A percentile compares a stretch with the other conserved stretches of the same genome.
phyloP scores from a whole-genome alignment of 176 grass and related monocot species.

The Oryza glaberrima region DNA sequence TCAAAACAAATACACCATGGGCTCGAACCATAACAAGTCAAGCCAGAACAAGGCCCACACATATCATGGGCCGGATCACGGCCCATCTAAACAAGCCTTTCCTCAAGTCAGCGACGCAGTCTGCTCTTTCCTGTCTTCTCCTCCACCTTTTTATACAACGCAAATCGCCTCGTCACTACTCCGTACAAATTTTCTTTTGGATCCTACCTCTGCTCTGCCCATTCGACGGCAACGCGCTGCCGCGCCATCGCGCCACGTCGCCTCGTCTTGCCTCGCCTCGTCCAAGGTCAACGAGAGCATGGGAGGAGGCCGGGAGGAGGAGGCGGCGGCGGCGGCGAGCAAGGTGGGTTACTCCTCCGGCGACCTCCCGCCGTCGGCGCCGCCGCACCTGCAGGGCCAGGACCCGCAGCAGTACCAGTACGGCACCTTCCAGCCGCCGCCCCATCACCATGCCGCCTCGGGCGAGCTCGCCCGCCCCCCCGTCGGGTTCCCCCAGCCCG shows the following conservation, averaged over 20 bases:
- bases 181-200: background rate
- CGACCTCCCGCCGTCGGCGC: conserved; percentile 46
- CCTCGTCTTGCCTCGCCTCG: background rate
- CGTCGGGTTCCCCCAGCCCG: conserved; percentile 63
- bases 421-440: conserved; percentile 59
- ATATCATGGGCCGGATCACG: too few relatives aligned
- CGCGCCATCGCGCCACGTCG: background rate
- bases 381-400: conserved; percentile 54
- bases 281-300: conserved; percentile 39
- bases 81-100: too few relatives aligned
- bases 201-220: background rate
- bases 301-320: conserved; percentile 39
- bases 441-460: background rate
- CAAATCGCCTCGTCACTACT: background rate
- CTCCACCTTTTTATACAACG: too few relatives aligned
- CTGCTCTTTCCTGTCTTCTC: too few relatives aligned
- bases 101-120: too few relatives aligned
- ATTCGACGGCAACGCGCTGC: background rate
- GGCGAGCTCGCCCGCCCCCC: conserved; percentile 40
- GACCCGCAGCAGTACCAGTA: conserved; percentile 42
- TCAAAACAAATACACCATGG: too few relatives aligned
- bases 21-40: too few relatives aligned
- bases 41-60: too few relatives aligned
- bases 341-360: conserved; percentile 39
- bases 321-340: conserved; percentile 36